Conservation (phyloP, 2,329 filamentous ascomycete genomes). For the Pseudogymnoascus sp. region DNA sequence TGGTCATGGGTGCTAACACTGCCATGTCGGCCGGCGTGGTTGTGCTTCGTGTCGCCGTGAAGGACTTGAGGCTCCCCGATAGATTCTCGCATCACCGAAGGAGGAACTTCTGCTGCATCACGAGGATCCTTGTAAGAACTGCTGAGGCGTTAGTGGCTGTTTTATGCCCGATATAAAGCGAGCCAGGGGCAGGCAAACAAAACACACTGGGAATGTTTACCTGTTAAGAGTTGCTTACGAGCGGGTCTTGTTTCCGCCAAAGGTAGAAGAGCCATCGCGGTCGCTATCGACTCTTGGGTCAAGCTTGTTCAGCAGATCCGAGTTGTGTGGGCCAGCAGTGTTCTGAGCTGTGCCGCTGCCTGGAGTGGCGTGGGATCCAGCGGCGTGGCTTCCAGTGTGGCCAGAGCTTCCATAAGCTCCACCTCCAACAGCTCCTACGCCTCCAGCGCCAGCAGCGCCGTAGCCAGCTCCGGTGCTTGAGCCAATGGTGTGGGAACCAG, state of each 20-base stretch:
- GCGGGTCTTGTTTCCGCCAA: conserved; percentile 46
- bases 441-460: conserved; percentile 13
- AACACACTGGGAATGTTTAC: conserved; percentile 10
- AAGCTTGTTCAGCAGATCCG: conserved; percentile 45
- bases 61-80: conserved; percentile 39
- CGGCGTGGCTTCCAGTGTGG: conserved; percentile 9
- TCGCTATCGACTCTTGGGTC: conserved; percentile 39
- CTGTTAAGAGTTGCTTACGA: conserved; percentile 19
- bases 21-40: conserved; percentile 40
- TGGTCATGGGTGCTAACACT: conserved; percentile 17
- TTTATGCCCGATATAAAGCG: neutral
- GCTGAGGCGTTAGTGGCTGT: neutral
- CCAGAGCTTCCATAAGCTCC: conserved; percentile 11
- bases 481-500: conserved; percentile 27
- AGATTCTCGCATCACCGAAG: conserved; percentile 42
- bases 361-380: conserved; percentile 22
- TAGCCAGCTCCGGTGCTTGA: conserved; percentile 9
- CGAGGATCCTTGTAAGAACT: conserved; percentile 35
- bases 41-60: conserved; percentile 38
- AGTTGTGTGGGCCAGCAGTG: conserved; percentile 46
- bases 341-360: conserved; percentile 32
- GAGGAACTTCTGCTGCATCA: conserved; percentile 50
- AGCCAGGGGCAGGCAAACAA: conserved; percentile 8
- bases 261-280: conserved; percentile 45
- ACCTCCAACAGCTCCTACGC: conserved; percentile 1